Conservation (phyloP, 1,139 yeast species). For the Candida frijolesensis region DNA sequence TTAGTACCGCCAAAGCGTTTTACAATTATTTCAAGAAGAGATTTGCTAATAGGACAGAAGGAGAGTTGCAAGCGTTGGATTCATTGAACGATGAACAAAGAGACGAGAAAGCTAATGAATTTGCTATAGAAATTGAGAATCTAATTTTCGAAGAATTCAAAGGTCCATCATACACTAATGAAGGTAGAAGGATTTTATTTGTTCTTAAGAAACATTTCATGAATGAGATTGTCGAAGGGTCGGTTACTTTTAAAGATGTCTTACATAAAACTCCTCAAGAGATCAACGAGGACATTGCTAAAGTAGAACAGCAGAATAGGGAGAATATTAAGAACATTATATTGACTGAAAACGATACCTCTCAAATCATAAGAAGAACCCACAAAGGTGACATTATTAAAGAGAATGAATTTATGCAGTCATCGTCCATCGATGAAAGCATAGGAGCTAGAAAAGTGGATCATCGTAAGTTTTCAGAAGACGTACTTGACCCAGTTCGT, state of each 20-base stretch:
- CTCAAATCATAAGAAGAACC: constrained; percentile 63
- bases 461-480: constrained; percentile 39
- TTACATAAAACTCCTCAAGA: constrained; percentile 38
- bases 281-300: constrained; percentile 24
- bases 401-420: constrained; percentile 45
- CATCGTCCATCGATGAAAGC: constrained; percentile 31
- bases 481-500: constrained; percentile 11
- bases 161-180: constrained; percentile 37
- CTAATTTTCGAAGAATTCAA: constrained; percentile 33
- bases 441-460: constrained; percentile 46
- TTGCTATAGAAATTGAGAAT: constrained; percentile 46
- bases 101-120: constrained; percentile 32
- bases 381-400: constrained; percentile 85
- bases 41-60: constrained; percentile 37
- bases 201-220: constrained; percentile 36
- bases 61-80: constrained; percentile 30
- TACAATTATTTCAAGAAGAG: constrained; percentile 42
- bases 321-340: constrained; percentile 33
- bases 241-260: constrained; percentile 30
- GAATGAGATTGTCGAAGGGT: constrained; percentile 28
- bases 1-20: constrained; percentile 43
- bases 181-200: constrained; percentile 44
- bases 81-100: constrained; percentile 25
- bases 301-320: constrained; percentile 19
- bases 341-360: constrained; percentile 52